Conservation (phyloP, 2,329 filamentous ascomycete genomes). For the Hymenoscyphus salicellus region DNA sequence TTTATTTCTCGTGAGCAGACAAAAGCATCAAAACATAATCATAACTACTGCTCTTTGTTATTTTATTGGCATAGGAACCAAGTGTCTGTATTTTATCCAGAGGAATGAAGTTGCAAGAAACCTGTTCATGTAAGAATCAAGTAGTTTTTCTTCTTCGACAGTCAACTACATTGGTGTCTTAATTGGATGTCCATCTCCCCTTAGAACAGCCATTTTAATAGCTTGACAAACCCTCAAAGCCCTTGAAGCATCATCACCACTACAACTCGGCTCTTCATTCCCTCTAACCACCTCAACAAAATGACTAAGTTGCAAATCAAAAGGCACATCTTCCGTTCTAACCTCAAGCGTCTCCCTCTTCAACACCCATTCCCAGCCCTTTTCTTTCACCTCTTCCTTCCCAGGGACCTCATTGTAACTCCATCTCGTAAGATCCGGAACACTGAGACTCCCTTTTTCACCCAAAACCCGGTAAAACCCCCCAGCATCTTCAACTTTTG, state of each 20-base stretch:
- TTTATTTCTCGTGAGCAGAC: background rate
- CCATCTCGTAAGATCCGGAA: slow-evolving; percentile 52
- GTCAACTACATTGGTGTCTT: slow-evolving; percentile 19
- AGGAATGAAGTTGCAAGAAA: too few relatives aligned
- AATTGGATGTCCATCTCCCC: slow-evolving; percentile 26
- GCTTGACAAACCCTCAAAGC: slow-evolving; percentile 53
- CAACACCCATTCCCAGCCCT: slow-evolving; percentile 18
- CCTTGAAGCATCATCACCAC: slow-evolving; percentile 47
- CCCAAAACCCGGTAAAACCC: slow-evolving; percentile 55
- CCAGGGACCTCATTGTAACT: slow-evolving; percentile 43
- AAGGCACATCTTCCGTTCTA: slow-evolving; percentile 41
- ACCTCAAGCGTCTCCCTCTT: slow-evolving; percentile 18
- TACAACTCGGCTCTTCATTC: slow-evolving; percentile 45
- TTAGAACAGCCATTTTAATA: slow-evolving; percentile 45
- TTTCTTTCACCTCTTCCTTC: slow-evolving; percentile 17
- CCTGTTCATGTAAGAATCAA: background rate
- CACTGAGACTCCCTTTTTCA: slow-evolving; percentile 48
- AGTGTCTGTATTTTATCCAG: too few relatives aligned
- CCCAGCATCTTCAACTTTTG: slow-evolving; percentile 36
- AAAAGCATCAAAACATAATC: background rate
- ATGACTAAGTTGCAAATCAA: slow-evolving; percentile 51
- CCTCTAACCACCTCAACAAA: slow-evolving; percentile 49
- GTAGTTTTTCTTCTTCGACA: background rate
- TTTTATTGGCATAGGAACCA: too few relatives aligned
- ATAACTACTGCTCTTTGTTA: background rate